phyloP scores from a whole-genome alignment of 129 eudicot genomes.

The Lactuca saligna region DNA sequence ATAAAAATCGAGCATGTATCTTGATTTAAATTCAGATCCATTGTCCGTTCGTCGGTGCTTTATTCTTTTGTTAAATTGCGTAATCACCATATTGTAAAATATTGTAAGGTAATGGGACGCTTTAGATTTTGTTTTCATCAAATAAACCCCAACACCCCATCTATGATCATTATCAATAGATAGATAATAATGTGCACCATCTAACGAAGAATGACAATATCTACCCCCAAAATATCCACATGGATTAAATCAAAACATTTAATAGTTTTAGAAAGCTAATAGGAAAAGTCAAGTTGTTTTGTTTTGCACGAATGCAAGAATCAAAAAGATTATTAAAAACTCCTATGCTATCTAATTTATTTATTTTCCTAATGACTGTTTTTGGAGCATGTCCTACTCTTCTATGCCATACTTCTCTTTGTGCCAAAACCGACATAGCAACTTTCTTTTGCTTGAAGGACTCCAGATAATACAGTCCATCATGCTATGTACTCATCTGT shows the following conservation, averaged over 20 bases:
- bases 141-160: neutral
- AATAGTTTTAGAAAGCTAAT: neutral
- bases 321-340: neutral
- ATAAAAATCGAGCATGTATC: neutral
- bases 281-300: neutral
- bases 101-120: neutral
- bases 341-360: neutral
- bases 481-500: too few species aligned
- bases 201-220: neutral
- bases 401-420: neutral
- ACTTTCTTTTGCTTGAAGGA: neutral
- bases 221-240: neutral
- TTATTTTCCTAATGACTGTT: neutral
- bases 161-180: neutral
- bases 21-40: neutral
- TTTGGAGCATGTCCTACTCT: slow-evolving; percentile 1
- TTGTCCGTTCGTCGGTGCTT: too few species aligned
- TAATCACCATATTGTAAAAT: too few species aligned
- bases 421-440: neutral
- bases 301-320: neutral
- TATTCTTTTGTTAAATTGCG: neutral
- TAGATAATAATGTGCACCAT: neutral
- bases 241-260: neutral
- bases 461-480: neutral
- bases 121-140: neutral